Evolutionary conservation across 2,329 filamentous ascomycete species (phyloP), one percentile per base, ranked within the genome.

Genomic region (Neoarthrinium moseri): DNA sequence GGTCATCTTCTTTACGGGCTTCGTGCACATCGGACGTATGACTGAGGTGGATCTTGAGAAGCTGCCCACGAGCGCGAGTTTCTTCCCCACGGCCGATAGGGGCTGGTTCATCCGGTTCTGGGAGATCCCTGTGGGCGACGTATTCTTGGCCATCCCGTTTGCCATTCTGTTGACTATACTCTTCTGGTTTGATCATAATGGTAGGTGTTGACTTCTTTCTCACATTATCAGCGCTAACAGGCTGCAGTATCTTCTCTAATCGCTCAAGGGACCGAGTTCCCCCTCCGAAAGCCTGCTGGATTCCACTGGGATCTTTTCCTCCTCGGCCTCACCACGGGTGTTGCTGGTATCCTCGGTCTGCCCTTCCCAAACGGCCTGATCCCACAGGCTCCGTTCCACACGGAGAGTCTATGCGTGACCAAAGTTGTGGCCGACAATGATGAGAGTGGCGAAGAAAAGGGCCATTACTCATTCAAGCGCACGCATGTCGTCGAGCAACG

Each of bases 141-240:
- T 94, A 6, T 95, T 95, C 61, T 73, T 91, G 34, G 90, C 91
- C 1, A 78, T 95, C n/a, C 91, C 91, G 0, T 95, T 95, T 68
- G 90, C 89, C 1, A 60, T 95, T 26, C 72, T 95, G 2, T 72
- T 95, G 13, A 95, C 90, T 0, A 83, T 95, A 18, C 69, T 95
- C 4, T 95, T 95, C 62, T 95, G 87, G 71, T 95, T 94, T 62
- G 90, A 95, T 59, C 90, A 95, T 60, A 95, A 94, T 56, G 86
- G 86, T 88, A 70, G 50, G 71, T 52, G 5, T 7, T 12, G 38
- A 39, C 18, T 33, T 23, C 3, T 37, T 46, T 17, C 7, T 22
- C 22, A 13, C 15, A 12, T 20, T 37, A 12, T 2, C 4, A 20
- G 22, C 26, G 18, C 34, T 49, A 21, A 52, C 42, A 22, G 26